Percentiles rank a stretch among this genome's conserved stretches.
These are phyloP conservation scores for Paraglomus brasilianum DNA, from an alignment of 192 early-diverging fungal species.

Conservation along the genomic window DNA sequence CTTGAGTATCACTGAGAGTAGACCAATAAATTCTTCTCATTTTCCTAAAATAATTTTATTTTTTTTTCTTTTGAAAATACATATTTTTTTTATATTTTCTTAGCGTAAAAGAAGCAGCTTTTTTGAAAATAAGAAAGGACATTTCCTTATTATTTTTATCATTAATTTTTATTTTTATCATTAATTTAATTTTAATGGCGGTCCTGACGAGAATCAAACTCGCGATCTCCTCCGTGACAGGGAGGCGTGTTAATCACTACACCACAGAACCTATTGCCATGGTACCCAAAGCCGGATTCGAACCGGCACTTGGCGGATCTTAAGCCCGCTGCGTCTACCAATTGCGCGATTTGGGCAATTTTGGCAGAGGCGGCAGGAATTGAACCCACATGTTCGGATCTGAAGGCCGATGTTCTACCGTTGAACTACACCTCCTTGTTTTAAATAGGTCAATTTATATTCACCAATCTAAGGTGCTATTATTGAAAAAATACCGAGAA, in stretches of 20 bases:
- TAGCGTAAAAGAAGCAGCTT: slow-evolving; percentile 17
- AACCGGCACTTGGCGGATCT: slow-evolving; percentile 20
- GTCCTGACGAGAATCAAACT: slow-evolving; percentile 24
- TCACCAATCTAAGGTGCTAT: neutral
- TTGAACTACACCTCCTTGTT: slow-evolving; percentile 19
- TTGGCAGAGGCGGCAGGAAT: slow-evolving; percentile 27
- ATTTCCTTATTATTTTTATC: slow-evolving; percentile 9
- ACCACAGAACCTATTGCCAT: slow-evolving; percentile 9
- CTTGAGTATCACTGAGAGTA: slow-evolving; percentile 14
- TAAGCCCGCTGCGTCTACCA: slow-evolving; percentile 19
- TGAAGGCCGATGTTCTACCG: slow-evolving; percentile 26
- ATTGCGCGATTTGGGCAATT: slow-evolving; percentile 16
- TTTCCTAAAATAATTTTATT: slow-evolving; percentile 22
- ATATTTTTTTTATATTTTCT: slow-evolving; percentile 27
- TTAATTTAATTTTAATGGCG: slow-evolving; percentile 24
- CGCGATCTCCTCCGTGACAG: slow-evolving; percentile 12
- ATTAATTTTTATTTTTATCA: slow-evolving; percentile 28
- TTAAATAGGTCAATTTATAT: slow-evolving; percentile 9
- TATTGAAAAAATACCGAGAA: neutral
- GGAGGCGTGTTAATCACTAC: slow-evolving; percentile 9
- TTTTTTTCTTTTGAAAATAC: slow-evolving; percentile 27
- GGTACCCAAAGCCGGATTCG: slow-evolving; percentile 25
- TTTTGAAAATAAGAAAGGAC: slow-evolving; percentile 14
- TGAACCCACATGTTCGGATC: slow-evolving; percentile 22
- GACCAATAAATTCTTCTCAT: neutral